Evolutionary conservation across 2,329 filamentous ascomycete species (phyloP).

Genomic region (Exophiala oligosperma): DNA sequence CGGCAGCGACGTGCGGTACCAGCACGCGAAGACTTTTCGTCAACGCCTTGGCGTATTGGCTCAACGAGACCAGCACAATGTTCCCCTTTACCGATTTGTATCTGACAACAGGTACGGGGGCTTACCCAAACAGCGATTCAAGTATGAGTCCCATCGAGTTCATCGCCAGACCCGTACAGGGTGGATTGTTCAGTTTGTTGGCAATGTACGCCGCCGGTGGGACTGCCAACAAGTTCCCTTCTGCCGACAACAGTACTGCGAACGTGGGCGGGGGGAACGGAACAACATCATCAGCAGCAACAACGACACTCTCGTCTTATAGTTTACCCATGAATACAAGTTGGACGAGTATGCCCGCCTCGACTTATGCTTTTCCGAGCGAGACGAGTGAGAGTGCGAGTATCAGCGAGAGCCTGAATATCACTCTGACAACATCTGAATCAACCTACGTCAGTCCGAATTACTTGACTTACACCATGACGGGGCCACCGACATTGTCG

Average conservation of each 20-base stretch:
- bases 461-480: not conserved
- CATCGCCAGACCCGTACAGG: conserved; percentile 78
- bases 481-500: not conserved
- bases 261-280: not conserved
- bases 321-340: not conserved
- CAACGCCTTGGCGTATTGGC: conserved; percentile 71
- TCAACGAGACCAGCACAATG: conserved; percentile 78
- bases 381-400: not conserved
- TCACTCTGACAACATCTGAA: not conserved
- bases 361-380: not conserved
- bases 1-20: conserved; percentile 69
- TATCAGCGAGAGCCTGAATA: not conserved
- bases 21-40: conserved; percentile 68
- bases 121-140: conserved; percentile 58
- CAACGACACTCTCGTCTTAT: not conserved
- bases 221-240: not conserved
- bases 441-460: not conserved
- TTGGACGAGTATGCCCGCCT: not conserved
- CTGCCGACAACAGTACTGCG: not conserved
- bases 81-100: conserved; percentile 78
- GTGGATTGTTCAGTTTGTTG: conserved; percentile 80
- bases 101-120: conserved; percentile 70
- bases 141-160: conserved; percentile 56
- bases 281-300: not conserved
- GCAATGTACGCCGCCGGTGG: conserved; percentile 50